Percentiles rank a stretch among this genome's conserved stretches.
Evolutionary conservation across 768 basidiomycete genomes (phyloP).

Genomic region (Mycena alexandri): DNA sequence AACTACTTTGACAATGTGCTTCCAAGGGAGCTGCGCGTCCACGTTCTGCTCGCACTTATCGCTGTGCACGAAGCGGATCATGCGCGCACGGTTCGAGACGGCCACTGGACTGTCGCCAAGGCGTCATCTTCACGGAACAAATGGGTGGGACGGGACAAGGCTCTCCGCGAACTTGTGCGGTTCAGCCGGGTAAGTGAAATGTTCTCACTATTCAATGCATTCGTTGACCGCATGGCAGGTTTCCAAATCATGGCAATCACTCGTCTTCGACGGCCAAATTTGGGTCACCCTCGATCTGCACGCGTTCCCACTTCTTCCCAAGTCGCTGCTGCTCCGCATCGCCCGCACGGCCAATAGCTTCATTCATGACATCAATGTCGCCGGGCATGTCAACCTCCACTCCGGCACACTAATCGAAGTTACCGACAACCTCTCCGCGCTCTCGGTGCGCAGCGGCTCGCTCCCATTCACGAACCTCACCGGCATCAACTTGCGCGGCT

Average conservation of each 20-base stretch:
- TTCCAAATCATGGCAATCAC: constrained; percentile 79
- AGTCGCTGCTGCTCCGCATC: constrained; percentile 65
- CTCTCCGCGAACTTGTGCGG: constrained; percentile 82
- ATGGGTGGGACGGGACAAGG: constrained; percentile 84
- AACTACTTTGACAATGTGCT: constrained; percentile 79
- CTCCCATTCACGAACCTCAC: constrained; percentile 76
- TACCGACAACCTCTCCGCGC: constrained; percentile 65
- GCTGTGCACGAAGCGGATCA: constrained; percentile 72
- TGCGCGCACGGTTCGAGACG: constrained; percentile 54
- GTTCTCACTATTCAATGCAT: background rate
- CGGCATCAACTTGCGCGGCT: constrained; percentile 78
- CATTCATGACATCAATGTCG: constrained; percentile 69
- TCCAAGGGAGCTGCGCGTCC: constrained; percentile 78
- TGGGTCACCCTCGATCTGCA: constrained; percentile 78
- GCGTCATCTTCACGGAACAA: constrained; percentile 72
- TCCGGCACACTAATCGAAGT: constrained; percentile 65
- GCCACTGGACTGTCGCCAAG: constrained; percentile 70
- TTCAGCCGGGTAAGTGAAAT: constrained; percentile 75
- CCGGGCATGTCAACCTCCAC: constrained; percentile 69
- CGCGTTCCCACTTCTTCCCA: constrained; percentile 70
- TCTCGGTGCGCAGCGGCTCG: constrained; percentile 48
- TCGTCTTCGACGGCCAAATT: constrained; percentile 90
- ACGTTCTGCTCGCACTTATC: constrained; percentile 68
- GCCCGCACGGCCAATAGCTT: constrained; percentile 72
- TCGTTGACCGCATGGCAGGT: constrained; percentile 60